Percentiles rank a stretch among this genome's conserved stretches.
Conservation (phyloP, 2,329 filamentous ascomycete species). For the Aureobasidium mangrovei region DNA sequence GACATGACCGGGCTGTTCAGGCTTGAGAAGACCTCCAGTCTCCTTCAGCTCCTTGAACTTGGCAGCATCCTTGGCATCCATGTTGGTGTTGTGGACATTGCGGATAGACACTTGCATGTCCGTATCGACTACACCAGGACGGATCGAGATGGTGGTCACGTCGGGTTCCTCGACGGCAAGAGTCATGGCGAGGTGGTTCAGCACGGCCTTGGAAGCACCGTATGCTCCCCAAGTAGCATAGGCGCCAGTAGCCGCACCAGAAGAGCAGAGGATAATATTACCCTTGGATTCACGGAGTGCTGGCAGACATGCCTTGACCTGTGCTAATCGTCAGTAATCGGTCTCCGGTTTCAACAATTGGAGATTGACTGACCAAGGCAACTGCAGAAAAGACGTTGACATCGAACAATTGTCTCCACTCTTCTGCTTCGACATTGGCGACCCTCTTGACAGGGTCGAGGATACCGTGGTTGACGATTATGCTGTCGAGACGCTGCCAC, state of each 20-base stretch:
- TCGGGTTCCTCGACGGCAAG: constrained; percentile 68
- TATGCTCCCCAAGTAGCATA: constrained; percentile 74
- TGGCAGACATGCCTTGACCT: constrained; percentile 64
- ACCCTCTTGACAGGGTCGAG: constrained; percentile 68
- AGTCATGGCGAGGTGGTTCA: constrained; percentile 70
- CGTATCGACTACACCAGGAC: constrained; percentile 77
- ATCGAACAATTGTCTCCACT: constrained; percentile 70
- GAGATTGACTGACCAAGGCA: constrained; percentile 53
- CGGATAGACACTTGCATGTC: constrained; percentile 82
- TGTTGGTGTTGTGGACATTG: constrained; percentile 55
- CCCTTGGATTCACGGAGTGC: constrained; percentile 61
- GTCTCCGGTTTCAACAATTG: constrained; percentile 1
- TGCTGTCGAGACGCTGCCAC: constrained; percentile 62
- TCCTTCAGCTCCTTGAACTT: constrained; percentile 64
- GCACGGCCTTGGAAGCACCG: constrained; percentile 70
- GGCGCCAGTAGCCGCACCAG: constrained; percentile 59
- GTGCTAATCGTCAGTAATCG: not conserved
- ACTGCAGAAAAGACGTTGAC: constrained; percentile 81
- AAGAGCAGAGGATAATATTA: constrained; percentile 68
- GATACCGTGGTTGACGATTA: constrained; percentile 83
- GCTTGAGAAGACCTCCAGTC: constrained; percentile 63
- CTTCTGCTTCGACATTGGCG: constrained; percentile 55
- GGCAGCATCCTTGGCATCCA: constrained; percentile 49
- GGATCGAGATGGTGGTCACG: constrained; percentile 62
- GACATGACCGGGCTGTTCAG: constrained; percentile 76